phyloP scores from a whole-genome alignment of 2,329 filamentous ascomycete species.

The Xenoacremonium recifei region DNA sequence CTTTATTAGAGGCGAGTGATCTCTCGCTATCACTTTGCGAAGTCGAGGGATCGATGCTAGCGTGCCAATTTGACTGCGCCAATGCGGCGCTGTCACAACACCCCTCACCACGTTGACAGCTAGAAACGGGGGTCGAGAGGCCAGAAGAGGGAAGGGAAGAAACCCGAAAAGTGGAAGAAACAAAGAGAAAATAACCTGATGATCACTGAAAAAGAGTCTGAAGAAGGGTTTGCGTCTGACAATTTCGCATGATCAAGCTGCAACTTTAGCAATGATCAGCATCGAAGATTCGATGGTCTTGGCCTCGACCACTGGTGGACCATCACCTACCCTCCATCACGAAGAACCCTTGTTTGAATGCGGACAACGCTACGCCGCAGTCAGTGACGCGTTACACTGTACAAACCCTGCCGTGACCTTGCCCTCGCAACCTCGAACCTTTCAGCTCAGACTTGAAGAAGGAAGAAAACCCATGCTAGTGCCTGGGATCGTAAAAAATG shows the following conservation, averaged over 20 bases:
- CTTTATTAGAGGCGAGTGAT: not conserved
- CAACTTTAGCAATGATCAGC: not conserved
- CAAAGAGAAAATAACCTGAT: no score
- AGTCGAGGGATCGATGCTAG: slow-evolving; percentile 6
- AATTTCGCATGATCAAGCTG: not conserved
- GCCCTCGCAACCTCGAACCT: slow-evolving; percentile 9
- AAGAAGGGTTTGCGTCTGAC: not conserved
- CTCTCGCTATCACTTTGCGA: slow-evolving; percentile 3
- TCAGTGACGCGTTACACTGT: no score
- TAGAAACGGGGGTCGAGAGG: no score
- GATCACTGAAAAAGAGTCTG: not conserved
- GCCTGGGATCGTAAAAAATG: no score
- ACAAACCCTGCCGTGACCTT: slow-evolving; percentile 15
- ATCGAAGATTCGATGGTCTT: not conserved
- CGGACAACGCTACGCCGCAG: no score
- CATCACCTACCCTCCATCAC: not conserved
- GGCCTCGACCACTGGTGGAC: not conserved
- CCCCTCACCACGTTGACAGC: no score
- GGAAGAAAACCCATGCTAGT: not conserved
- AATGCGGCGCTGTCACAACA: slow-evolving; percentile 7
- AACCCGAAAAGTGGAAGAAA: no score
- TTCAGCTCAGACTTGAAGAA: slow-evolving; percentile 10
- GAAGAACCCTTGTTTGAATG: not conserved
- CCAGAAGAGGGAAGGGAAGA: no score
- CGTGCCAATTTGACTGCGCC: slow-evolving; percentile 7